Base-by-base conservation (phyloP, 768 basidiomycete genomes). In the Termitomyces sp. region DNA sequence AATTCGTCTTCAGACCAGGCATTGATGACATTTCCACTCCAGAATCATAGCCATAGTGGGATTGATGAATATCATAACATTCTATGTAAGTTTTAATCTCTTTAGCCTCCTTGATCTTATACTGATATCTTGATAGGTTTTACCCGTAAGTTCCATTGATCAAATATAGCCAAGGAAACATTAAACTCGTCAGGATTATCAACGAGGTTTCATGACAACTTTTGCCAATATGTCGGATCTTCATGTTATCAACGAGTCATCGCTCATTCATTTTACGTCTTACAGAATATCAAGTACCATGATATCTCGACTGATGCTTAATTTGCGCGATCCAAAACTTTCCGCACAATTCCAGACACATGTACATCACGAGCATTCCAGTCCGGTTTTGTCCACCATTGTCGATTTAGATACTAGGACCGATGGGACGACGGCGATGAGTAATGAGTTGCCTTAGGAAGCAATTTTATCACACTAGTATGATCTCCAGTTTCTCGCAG, bases 281-380 rank as follows among this genome's bases (percentile, higher is more conserved):
- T 18, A 13, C 47, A 73, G 70, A 49, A 62, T 71, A 26, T 71
- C 72, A 49, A 72, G 71, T 4, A 66, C 64, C 18, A 68, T 71
- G 69, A 66, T 70, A 49, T 70, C 71, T 10, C 66, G 72, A n/a
- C 69, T 72, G 47, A 69, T 71, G 63, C 63, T 73, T 5, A 72
- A 73, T 59, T 60, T 73, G 6, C 70, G 72, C 16, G 66, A 73
- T 52, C 72, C 70, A 53, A 61, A 61, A 46, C 38, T 72, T 40
- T 20, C 47, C 9, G 50, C 51, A 41, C 61, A 54, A 26, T 38
- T 55, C 33, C 52, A 30, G 13, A 44, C 14, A 20, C 20, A 33
- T 3, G n/a, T 38, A 18, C 49, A 32, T 52, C 41, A 47, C 58
- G 57, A 52, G 65, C 52, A 18, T 53, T 60, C 58, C 62, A 20